phyloP scores from a whole-genome alignment of 1,139 yeast species.

The Yamadazyma siamensis region DNA sequence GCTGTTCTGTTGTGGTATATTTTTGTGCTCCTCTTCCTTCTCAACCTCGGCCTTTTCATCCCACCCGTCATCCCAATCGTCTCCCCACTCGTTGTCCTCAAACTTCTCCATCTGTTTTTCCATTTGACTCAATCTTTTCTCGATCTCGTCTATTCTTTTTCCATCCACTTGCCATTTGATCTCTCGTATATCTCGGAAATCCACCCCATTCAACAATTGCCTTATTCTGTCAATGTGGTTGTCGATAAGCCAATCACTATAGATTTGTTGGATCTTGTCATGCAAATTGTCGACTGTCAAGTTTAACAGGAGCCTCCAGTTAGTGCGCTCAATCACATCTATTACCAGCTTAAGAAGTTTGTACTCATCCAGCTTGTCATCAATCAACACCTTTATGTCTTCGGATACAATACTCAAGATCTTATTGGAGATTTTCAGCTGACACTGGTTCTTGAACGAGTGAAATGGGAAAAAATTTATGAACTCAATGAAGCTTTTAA shows the following conservation, averaged over 20 bases:
- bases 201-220: conserved; percentile 12
- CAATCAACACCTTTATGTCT: conserved; percentile 23
- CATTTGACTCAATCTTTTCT: conserved; percentile 11
- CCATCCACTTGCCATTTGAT: conserved; percentile 13
- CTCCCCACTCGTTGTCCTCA: conserved; percentile 15
- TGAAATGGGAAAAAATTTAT: conserved; percentile 24
- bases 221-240: conserved; percentile 24
- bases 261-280: conserved; percentile 25
- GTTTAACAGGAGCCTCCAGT: conserved; percentile 28
- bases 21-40: neutral
- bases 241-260: conserved; percentile 30
- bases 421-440: conserved; percentile 28
- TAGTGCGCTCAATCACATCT: conserved; percentile 17
- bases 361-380: conserved; percentile 5
- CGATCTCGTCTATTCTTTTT: conserved; percentile 10
- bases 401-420: conserved; percentile 29
- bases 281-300: conserved; percentile 11
- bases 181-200: conserved; percentile 10
- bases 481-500: conserved; percentile 26
- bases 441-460: conserved; percentile 23
- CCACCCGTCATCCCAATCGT: conserved; percentile 25
- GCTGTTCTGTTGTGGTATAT: conserved; percentile 1
- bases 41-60: conserved; percentile 4
- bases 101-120: conserved; percentile 13
- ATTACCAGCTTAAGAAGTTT: conserved; percentile 23